Evolutionary conservation across 306 rosid genomes (phyloP).

Genomic region (Luffa aegyptiaca): DNA sequence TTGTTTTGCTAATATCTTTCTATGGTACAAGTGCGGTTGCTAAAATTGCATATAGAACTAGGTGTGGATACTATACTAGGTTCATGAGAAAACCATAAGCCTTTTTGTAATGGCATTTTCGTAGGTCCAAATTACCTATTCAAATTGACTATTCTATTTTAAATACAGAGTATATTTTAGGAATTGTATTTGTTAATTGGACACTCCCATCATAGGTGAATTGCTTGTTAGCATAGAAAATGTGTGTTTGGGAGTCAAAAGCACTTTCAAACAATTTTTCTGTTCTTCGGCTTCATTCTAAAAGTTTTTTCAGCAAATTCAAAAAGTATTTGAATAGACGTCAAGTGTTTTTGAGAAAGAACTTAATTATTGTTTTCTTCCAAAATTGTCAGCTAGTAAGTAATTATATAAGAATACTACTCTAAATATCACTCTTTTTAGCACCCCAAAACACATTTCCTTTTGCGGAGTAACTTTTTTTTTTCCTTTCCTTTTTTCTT

Average conservation of each 20-base stretch:
- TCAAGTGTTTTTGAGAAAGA: neutral
- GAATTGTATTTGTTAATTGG: neutral
- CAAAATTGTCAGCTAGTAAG: neutral
- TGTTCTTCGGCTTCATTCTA: neutral
- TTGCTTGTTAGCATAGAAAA: neutral
- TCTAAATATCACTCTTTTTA: neutral
- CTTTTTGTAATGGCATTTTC: neutral
- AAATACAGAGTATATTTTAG: neutral
- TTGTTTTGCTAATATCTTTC: neutral
- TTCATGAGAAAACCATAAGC: neutral
- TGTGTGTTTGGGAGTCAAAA: neutral
- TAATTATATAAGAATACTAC: neutral
- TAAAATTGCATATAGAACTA: neutral
- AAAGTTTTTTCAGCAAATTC: neutral
- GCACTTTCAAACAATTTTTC: neutral
- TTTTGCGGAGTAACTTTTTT: neutral
- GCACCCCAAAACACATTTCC: neutral
- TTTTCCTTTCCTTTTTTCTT: neutral
- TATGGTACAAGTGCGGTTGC: neutral
- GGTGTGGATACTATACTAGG: neutral
- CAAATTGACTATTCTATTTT: neutral
- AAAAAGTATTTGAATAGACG: neutral
- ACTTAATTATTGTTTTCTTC: neutral
- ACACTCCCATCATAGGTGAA: neutral
- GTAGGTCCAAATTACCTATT: neutral